Percentiles rank a stretch among this genome's conserved stretches.
Conservation (phyloP, 768 basidiomycete genomes). For the Suillus fuscotomentosus region DNA sequence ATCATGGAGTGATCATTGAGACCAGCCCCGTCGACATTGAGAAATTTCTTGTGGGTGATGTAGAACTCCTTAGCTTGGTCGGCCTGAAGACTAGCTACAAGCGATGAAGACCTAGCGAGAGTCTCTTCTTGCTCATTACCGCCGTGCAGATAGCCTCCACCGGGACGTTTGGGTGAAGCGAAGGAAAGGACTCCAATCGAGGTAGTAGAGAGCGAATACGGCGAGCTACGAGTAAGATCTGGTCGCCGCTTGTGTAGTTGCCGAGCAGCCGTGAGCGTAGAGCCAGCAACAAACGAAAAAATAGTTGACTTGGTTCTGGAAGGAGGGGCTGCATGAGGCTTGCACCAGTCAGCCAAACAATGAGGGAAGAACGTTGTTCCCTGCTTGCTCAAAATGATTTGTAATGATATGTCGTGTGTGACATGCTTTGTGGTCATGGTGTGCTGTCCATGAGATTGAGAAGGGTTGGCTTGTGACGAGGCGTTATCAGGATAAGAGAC, state of each 20-base stretch:
- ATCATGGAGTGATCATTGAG: slow-evolving; percentile 48
- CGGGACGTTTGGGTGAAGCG: slow-evolving; percentile 43
- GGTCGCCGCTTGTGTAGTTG: slow-evolving; percentile 17
- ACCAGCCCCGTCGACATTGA: slow-evolving; percentile 37
- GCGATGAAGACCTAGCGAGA: slow-evolving; percentile 39
- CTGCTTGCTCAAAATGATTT: slow-evolving; percentile 35
- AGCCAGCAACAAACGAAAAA: slow-evolving; percentile 29
- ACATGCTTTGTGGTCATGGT: slow-evolving; percentile 6
- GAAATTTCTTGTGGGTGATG: slow-evolving; percentile 34
- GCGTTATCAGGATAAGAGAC: slow-evolving; percentile 5
- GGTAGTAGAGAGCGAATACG: slow-evolving; percentile 21
- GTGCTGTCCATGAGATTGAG: slow-evolving; percentile 6
- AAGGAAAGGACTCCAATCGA: slow-evolving; percentile 41
- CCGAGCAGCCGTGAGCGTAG: slow-evolving; percentile 34
- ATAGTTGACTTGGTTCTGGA: slow-evolving; percentile 12
- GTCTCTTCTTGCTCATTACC: slow-evolving; percentile 46
- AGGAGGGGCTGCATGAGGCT: slow-evolving; percentile 3
- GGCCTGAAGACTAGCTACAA: slow-evolving; percentile 37
- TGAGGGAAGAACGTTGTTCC: slow-evolving; percentile 41
- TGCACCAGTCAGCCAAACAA: slow-evolving; percentile 37
- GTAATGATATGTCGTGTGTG: slow-evolving; percentile 34
- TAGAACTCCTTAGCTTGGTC: slow-evolving; percentile 39
- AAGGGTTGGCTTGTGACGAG: background rate
- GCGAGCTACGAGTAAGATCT: slow-evolving; percentile 11
- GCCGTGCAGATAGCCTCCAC: slow-evolving; percentile 44